Evolutionary conservation across 2,329 filamentous ascomycete genomes (phyloP), one percentile per base, ranked within the genome.

Genomic region (Gremmenia infestans): DNA sequence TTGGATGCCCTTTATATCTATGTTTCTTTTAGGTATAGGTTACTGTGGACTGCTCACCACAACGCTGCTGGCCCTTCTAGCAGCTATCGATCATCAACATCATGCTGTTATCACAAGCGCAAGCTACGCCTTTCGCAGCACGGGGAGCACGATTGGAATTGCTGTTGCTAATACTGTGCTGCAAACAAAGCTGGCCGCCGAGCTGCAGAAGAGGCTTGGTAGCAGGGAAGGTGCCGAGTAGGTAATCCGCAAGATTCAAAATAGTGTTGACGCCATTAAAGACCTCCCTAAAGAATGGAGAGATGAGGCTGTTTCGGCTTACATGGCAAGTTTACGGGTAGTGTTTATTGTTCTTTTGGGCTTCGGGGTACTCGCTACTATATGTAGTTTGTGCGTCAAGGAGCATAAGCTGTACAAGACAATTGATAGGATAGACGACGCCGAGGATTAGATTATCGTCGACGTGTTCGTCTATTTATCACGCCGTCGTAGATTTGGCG

Each of bases 31-130:
- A 1, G 52, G 74, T 0, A 80, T 83, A 63, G 75, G 77, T n/a
- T 81, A 78, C 61, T 78, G 79, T 5, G 77, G 79, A 64, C 86
- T 82, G 11, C 81, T 89, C 43, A 90, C 87, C 0, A 86, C 84
- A 0, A 84, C 84, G 0, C 77, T 91, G 22, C 83, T 90, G 43
- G 86, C 80, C 1, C 73, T 91, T 47, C 80, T 91, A 59, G 82
- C 87, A 32, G 89, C 90, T 64, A 81, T 86, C 0, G 73, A 79
- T 0, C 74, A 76, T 5, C 77, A 83, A 49, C 87, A 92, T 61
- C 84, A 87, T 57, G 87, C 89, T 1, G 80, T 91, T 1, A 86
- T 85, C 3, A 87, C 88, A 19, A 87, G 88, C 9, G 90, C 87
- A 68, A 87, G 83, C 15, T 92, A 91, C 70, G 80, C 91, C 17